phyloP scores from a whole-genome alignment of 768 basidiomycete genomes.

The Baorangia bicolor region DNA sequence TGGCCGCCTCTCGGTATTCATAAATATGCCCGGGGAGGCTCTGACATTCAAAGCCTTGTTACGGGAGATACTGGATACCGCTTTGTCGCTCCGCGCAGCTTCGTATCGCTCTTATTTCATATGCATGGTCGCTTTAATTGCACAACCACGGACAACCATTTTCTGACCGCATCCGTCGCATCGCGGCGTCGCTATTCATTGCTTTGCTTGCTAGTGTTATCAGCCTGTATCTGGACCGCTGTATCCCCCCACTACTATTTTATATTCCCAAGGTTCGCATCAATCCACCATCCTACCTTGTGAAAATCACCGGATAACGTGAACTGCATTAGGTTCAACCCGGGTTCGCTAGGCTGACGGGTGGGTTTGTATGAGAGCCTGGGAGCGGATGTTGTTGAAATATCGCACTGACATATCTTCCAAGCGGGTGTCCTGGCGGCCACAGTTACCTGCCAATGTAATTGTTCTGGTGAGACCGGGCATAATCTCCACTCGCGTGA shows the following conservation, averaged over 20 bases:
- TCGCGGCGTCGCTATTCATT: conserved; percentile 6
- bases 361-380: conserved; percentile 2
- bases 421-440: neutral
- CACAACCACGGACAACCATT: conserved; percentile 18
- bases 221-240: conserved; percentile 24
- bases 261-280: conserved; percentile 19
- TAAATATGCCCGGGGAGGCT: conserved; percentile 13
- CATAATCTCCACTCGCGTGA: neutral
- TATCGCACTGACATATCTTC: conserved; percentile 3
- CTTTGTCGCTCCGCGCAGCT: conserved; percentile 11
- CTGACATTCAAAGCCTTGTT: conserved; percentile 12
- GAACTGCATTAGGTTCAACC: neutral
- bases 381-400: conserved; percentile 5
- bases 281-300: conserved; percentile 16
- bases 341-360: conserved; percentile 6
- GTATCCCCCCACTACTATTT: conserved; percentile 19
- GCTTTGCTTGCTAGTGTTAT: conserved; percentile 20
- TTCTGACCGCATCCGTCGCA: conserved; percentile 8
- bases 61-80: conserved; percentile 12
- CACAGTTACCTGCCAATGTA: neutral
- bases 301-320: conserved; percentile 22
- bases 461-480: conserved; percentile 5
- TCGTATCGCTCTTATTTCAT: conserved; percentile 13
- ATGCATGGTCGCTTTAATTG: conserved; percentile 14
- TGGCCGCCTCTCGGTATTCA: conserved; percentile 24